Evolutionary conservation across 1,139 yeast species (phyloP), one percentile per base, ranked within the genome.

Genomic region (Taiozyma onychis): DNA sequence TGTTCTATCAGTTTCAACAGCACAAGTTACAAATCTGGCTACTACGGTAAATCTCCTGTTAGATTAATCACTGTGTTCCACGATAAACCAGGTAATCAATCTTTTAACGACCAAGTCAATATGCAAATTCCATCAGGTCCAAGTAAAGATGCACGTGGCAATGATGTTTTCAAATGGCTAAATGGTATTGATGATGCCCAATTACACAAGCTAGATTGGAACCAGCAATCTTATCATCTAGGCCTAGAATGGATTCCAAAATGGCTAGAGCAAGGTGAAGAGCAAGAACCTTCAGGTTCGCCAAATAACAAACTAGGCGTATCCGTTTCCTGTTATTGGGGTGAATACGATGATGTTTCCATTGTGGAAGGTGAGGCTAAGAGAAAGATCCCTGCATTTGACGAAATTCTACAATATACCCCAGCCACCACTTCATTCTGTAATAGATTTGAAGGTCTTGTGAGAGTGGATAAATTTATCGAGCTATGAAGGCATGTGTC

Each of bases 241-340:
- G 87, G 84, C 2, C 63, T 89, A 50, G 87, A 86, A 61, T 88
- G 96, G 96, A 72, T 86, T 43, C 95, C 95, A 5, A 77, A 77
- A 51, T 73, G 79, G 54, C 80, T 77, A 41, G 73, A 71, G 46
- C 73, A 69, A 26, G 68, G 64, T 22, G 67, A 63, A 16, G 74
- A 70, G 24, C 73, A 65, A 30, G 70, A 64, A 44, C 71, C 67
- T 44, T 63, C 65, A 6, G 69, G 70, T 42, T 66, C 66, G 16
- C 59, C 60, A 28, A 47, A 55, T 13, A 56, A 57, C 41, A 57
- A 57, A 22, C 66, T 88, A 51, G 85, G 84, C 2, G 72, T 88
- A 2, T 67, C 70, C 10, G 74, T 88, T 5, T 72, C 77, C 28
- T 88, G 96, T 63, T 78, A 70, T 59, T 88, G 95, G 95, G 84